Base-by-base conservation (phyloP, 805 yeast species). In the Metschnikowia gruessii region DNA sequence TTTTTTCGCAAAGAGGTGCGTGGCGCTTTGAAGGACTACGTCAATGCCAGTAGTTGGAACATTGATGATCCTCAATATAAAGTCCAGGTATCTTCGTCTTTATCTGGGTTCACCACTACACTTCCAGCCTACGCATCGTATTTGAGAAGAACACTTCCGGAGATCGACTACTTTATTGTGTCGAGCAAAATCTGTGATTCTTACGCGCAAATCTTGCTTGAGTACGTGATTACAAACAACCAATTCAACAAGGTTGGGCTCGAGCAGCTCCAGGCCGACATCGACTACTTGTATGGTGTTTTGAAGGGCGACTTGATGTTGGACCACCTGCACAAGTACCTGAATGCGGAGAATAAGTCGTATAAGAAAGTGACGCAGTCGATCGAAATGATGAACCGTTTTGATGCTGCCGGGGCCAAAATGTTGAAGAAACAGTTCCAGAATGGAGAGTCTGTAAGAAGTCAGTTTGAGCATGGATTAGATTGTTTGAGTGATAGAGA, bases 181-280 rank as follows among this genome's bases (percentile, higher is more conserved):
- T 47, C 66, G 4, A 62, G 64, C 44, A 54, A 50, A 30, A 54
- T 68, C 0, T 62, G 65, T 1, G 54, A 66, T n/a, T 44, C 60
- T 2, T 41, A 64, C 13, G 62, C 67, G 15, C 42, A 45, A 11
- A 59, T 69, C 13, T 49, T 70, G 39, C 58, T 55, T 30, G 77
- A 72, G 46, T 72, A 68, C 45, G 58, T 72, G 30, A 56, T 72
- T 33, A 66, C 74, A 29, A 72, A 70, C 48, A 70, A 70, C 50
- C 63, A 57, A 45, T 72, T 72, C 51, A 62, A 58, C 45, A 56
- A 51, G 18, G 19, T 19, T 2, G 76, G 76, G 1, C 57, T 62
- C 6, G 46, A 44, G n/a, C 75, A 70, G 51, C 57, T 72, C 21
- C 50, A 53, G 10, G 45, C 46, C 4, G 76, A 72, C 51, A 53